Base-by-base conservation (phyloP, 768 basidiomycete species). In the Rhodosporidiobolus sp. region DNA sequence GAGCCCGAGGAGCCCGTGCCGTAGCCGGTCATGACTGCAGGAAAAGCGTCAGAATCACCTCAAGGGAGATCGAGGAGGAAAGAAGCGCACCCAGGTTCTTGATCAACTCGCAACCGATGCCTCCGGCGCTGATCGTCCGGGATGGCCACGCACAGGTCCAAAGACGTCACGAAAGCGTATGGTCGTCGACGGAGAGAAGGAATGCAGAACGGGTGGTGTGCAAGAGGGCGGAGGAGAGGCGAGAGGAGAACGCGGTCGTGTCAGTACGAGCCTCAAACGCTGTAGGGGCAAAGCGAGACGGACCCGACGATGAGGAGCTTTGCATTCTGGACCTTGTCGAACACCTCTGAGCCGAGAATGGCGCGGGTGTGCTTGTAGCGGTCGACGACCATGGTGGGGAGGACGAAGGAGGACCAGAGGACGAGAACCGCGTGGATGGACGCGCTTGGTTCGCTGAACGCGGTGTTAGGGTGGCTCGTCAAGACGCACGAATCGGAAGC, bases 101-200 rank as follows among this genome's bases (percentile, higher is more conserved):
- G 77, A 99, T 80, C 8, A 99, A 86, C 83, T 99, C 96, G 78
- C 95, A 99, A 14, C 96, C 96, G 79, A 98, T 98, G 0, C 95
- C 95, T 22, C 76, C 76, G 22, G 75, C 75, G 1, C 75, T 76
- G 63, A n/a, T n/a, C n/a, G n/a, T n/a, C n/a, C n/a, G n/a, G n/a
- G n/a, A n/a, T n/a, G n/a, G n/a, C n/a, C n/a, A n/a, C n/a, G n/a
- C n/a, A n/a, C n/a, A n/a, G n/a, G n/a, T n/a, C n/a, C n/a, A n/a
- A n/a, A n/a, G n/a, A n/a, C n/a, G n/a, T n/a, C n/a, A n/a, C n/a
- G n/a, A 7, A 43, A 43, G 38, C 14, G 8, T 7, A 43, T 7
- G 7, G 8, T 7, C 38, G 38, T 43, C 38, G 38, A 43, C 8
- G 38, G 38, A 43, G 38, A 43, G n/a, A n/a, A n/a, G n/a, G n/a